phyloP scores from a whole-genome alignment of 2,329 filamentous ascomycete genomes.

The Fusarium dlaminii region DNA sequence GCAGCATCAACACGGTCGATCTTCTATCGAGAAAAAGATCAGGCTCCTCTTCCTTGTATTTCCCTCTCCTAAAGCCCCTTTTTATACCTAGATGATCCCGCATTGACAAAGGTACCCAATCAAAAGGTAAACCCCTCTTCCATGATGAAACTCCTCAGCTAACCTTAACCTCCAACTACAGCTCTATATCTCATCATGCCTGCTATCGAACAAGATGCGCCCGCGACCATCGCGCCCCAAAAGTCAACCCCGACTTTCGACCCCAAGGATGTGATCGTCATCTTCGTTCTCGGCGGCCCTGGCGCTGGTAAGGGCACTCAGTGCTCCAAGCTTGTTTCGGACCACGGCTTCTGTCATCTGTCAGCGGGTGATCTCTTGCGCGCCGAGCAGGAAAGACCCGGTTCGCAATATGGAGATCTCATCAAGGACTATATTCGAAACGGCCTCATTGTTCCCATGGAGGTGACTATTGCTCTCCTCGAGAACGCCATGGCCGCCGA shows the following conservation, averaged over 20 bases:
- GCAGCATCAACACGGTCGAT: conserved; percentile 9
- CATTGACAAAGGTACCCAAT: conserved; percentile 1
- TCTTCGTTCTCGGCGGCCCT: conserved; percentile 96
- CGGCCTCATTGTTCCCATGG: conserved; percentile 97
- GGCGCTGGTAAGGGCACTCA: conserved; percentile 98
- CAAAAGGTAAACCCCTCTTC: conserved; percentile 15
- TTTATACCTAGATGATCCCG: conserved; percentile 1
- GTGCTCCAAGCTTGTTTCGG: conserved; percentile 84
- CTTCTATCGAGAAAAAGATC: background rate
- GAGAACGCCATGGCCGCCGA: conserved; percentile 89
- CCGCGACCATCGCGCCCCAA: conserved; percentile 49
- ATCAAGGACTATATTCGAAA: conserved; percentile 95
- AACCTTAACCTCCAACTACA: background rate
- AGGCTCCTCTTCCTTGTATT: conserved; percentile 1
- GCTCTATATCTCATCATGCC: conserved; percentile 20
- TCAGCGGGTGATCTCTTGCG: conserved; percentile 93
- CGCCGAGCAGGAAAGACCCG: conserved; percentile 88
- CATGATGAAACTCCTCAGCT: conserved; percentile 16
- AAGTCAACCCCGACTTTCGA: conserved; percentile 77
- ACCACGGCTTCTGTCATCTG: conserved; percentile 93
- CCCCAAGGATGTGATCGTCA: conserved; percentile 80
- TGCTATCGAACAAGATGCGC: conserved; percentile 24
- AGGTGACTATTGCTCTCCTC: conserved; percentile 91
- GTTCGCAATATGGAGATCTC: conserved; percentile 88
- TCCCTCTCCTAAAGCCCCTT: background rate